phyloP scores from a whole-genome alignment of 345 rosid genomes.

The Populus euphratica region DNA sequence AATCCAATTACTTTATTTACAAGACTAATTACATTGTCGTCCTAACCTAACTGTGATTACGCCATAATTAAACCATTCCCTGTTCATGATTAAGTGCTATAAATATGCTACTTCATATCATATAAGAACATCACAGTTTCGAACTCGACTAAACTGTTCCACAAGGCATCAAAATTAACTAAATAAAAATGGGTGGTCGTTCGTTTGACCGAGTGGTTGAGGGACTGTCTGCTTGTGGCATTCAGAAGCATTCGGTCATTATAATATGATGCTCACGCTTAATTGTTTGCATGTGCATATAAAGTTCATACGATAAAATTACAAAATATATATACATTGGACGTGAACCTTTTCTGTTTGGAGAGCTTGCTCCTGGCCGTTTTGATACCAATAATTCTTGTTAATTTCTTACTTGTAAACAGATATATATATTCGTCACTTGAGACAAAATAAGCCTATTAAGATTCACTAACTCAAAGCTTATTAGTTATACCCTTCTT shows the following conservation, averaged over 20 bases:
- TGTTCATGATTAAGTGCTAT: no score
- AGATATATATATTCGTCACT: neutral
- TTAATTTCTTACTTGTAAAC: neutral
- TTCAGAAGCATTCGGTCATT: neutral
- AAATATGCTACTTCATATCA: neutral
- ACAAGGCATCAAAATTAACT: neutral
- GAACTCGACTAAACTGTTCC: neutral
- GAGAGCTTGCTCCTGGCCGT: conserved; percentile 1
- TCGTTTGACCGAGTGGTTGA: neutral
- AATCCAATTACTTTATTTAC: neutral
- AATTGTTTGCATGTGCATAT: neutral
- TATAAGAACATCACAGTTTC: neutral
- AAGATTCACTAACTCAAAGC: neutral
- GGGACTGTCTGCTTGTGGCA: neutral
- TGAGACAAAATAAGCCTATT: neutral
- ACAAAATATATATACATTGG: neutral
- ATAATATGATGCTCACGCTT: neutral
- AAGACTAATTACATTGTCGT: neutral
- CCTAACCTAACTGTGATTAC: neutral
- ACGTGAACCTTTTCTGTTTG: neutral
- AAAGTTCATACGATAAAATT: neutral
- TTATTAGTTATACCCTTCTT: neutral
- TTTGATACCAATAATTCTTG: neutral
- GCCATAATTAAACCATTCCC: neutral
- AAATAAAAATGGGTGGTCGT: neutral